Evolutionary conservation across 257 asterid genomes (phyloP), one percentile per base, ranked within the genome.

Genomic region (Pogostemon cablin): DNA sequence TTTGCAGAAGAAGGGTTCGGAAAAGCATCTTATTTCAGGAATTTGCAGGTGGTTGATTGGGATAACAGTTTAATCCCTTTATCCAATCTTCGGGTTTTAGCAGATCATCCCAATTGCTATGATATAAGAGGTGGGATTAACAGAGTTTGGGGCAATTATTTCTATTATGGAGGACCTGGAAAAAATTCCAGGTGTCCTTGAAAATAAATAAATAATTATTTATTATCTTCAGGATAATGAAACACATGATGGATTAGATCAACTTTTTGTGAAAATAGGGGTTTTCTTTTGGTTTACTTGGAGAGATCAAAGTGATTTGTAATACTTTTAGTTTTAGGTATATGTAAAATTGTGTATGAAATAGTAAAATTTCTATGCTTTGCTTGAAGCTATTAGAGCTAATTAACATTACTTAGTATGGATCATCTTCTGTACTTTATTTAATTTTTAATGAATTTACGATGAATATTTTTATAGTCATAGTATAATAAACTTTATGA

Each of bases 81-180:
- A 35, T 78, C 86, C 3, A 83, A 83, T 76, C 82, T 83, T 9
- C 74, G 80, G n/a, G 79, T 86, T 46, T 59, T 83, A 69, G 90
- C 88, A 0, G 88, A 83, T 62, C 86, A 77, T 56, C 73, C 85
- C 0, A 86, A 72, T 73, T 86, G 90, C 55, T 86, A 86, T 6
- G 80, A 83, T 49, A 78, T 85, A 37, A 47, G 71, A 75, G 86
- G 88, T 1, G 90, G 88, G 48, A 68, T 70, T 52, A 83, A 83
- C 53, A 71, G 83, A 47, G 88, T 83, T 64, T 86, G 90, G 90
- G 90, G 90, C 17, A 81, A 77, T 75, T 86, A 86, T 52, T 86
- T 86, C 62, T 86, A 86, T 7, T 86, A 85, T 60, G 90, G 90
- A 69, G 90, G 88, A n/a, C 90, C 90, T 0, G 88, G 90, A 2